Evolutionary conservation across 306 rosid species (phyloP), one percentile per base, ranked within the genome.

Genomic region (Gleditsia sinensis): DNA sequence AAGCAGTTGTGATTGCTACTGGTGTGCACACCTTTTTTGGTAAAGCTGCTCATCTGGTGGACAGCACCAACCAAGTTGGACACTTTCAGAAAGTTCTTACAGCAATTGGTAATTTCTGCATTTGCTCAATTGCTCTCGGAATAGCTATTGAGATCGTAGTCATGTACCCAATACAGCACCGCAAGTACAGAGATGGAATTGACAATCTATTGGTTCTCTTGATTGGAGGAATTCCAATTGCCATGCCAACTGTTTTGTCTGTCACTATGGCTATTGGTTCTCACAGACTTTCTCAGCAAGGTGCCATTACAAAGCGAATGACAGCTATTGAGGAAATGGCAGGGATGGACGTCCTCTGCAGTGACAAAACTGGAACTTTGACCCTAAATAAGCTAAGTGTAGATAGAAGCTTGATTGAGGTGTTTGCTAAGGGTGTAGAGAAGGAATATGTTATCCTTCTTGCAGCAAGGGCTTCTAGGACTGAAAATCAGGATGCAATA

Each of bases 251-350:
- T 64, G 99, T 95, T 76, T 81, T 95, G 83, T 95, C 99, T 64
- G 99, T 95, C 77, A 95, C 99, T 23, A 95, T 95, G 99, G 99
- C 99, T 77, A 95, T 95, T 80, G 99, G 99, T 66, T 95, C 99
- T 62, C 99, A 95, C 74, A 88, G 99, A 78, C 99, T 95, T 9
- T 88, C 99, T 42, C 93, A 95, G 72, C 99, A 95, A 84, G 99
- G 99, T 55, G 99, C 99, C 39, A 95, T 95, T 25, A 95, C 99
- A 73, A 95, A 95, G 60, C 67, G 99, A 61, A 95, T 95, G 99
- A 95, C 99, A 19, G 99, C 99, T 58, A 95, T 95, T 75, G 99
- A 95, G 82, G 99, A 95, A 89, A 95, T 95, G 99, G 99, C 99
- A 27, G 99, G 99, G 64, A 95, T 95, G 99, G 98, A 95, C 69